Base-by-base conservation (phyloP, 1,284 basidiomycete species). In the Ceratobasidium sp. region DNA sequence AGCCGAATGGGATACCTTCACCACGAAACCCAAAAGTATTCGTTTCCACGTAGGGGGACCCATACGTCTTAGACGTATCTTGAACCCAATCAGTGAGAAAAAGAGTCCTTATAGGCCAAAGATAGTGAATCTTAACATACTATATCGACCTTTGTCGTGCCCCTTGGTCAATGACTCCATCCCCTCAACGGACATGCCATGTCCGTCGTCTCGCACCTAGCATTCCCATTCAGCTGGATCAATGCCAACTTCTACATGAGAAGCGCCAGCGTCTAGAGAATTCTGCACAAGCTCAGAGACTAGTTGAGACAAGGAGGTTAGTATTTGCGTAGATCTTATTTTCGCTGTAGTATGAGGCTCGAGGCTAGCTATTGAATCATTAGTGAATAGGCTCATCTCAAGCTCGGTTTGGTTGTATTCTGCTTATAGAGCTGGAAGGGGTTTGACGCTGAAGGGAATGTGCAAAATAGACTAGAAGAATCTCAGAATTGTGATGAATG, bases 261-360 rank as follows among this genome's bases (percentile, higher is more conserved):
- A 74, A 1, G 81, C 76, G 6, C 72, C 62, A 0, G 82, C 82
- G 71, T 84, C 82, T n/a, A 83, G 71, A 0, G 92, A 85, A 76
- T 97, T 97, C 76, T 95, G 92, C 17, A 93, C 78, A 43, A 97
- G 85, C 78, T 96, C 93, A 0, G 87, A 87, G 22, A 95, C 81
- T 69, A 94, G 82, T 75, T 90, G 87, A 3, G 90, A 83, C 22
- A 96, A 77, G 5, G 92, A 90, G 0, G 92, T 92, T 69, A 96
- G 80, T 72, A 94, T 88, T 75, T 93, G 86, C 0, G 91, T 86
- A 0, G 93, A 94, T 64, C 94, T 87, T 45, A 97, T 81, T 75
- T 82, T 87, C 34, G 84, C 81, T 69, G 85, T 86, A 6, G 89
- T 91, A 10, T 69, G 67, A 54, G 67, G 64, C 38, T 68, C 56